Evolutionary conservation across 2,329 filamentous ascomycete genomes (phyloP), one percentile per base, ranked within the genome.

Genomic region (Ceratocystis destructans): DNA sequence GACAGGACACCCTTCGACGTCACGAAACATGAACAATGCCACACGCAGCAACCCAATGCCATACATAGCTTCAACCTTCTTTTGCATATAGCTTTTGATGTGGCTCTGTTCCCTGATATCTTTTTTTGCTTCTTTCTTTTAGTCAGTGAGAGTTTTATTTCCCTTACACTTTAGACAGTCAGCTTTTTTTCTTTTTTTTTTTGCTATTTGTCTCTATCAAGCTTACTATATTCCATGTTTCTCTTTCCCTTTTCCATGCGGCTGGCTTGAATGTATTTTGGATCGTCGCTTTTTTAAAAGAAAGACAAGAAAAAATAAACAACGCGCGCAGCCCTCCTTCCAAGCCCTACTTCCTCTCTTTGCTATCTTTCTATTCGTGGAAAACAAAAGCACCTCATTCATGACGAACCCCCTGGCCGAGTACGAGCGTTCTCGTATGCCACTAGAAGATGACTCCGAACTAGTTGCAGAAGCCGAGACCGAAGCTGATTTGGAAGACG

Each of bases 401-500:
- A 50, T 64, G 44, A 53, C 37, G 3, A 3, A 28, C 31, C 17
- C 44, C 17, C 17, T 5, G 17, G 33, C 55, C n/a, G 44, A 48
- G 25, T 20, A 37, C 37, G 41, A 20, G 12, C 17, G 25, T 17
- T 28, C 53, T 12, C 55, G 31, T 31, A 53, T 41, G 22, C 31
- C 57, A 25, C 22, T 62, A 22, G 41, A 66, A 12, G 64, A 66
- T 12, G 64, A 66, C 41, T 28, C n/a, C 41, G 45, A 62, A 33
- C n/a, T n/a, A 5, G 41, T 53, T 20, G 62, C 62, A n/a, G 66
- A 62, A 5, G 22, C 31, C 15, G 66, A 66, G 15, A 50, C 48
- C 15, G 66, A 67, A 20, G 50, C 62, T 12, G 61, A 63, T 31
- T 31, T 22, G 46, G 66, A 68, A 46, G 48, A 59, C 20, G 64